These are phyloP conservation scores for Fusarium sp. DNA, from an alignment of 2,329 filamentous ascomycete genomes.

Conservation along the genomic window DNA sequence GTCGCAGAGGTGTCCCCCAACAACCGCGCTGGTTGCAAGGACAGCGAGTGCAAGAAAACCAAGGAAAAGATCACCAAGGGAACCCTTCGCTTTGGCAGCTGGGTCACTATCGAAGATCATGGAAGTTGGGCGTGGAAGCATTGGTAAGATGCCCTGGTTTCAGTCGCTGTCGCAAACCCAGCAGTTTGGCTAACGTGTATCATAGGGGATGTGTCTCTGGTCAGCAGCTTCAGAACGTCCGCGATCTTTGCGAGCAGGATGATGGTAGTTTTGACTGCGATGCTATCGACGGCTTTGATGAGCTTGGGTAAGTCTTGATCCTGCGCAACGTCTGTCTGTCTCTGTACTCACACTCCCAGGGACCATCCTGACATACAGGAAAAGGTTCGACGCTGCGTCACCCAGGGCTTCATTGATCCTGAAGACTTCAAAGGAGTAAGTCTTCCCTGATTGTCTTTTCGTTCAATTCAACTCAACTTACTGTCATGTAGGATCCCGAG, in stretches of 20 bases:
- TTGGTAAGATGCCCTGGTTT: conserved; percentile 70
- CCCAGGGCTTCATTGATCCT: conserved; percentile 82
- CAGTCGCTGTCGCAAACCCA: not conserved
- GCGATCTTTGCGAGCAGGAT: conserved; percentile 62
- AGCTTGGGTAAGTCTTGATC: conserved; percentile 64
- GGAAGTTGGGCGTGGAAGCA: conserved; percentile 83
- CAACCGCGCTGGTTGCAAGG: conserved; percentile 79
- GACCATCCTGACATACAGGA: conserved; percentile 71
- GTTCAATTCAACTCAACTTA: conserved; percentile 8
- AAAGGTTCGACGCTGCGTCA: conserved; percentile 78
- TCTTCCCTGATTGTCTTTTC: conserved; percentile 22
- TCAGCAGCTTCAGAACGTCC: conserved; percentile 73
- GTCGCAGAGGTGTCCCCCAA: conserved; percentile 75
- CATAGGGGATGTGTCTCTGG: conserved; percentile 90
- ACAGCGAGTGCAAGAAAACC: conserved; percentile 76
- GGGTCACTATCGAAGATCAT: conserved; percentile 71
- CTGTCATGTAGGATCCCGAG: conserved; percentile 71
- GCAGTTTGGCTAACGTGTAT: not conserved
- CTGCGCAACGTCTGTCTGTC: not conserved
- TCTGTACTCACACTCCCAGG: conserved; percentile 40
- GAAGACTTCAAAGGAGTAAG: conserved; percentile 91
- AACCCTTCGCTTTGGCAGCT: conserved; percentile 79
- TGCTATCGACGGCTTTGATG: conserved; percentile 83
- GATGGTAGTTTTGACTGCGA: conserved; percentile 68
- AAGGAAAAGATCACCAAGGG: conserved; percentile 80